Conservation (phyloP, 306 rosid species). For the Pueraria montana region DNA sequence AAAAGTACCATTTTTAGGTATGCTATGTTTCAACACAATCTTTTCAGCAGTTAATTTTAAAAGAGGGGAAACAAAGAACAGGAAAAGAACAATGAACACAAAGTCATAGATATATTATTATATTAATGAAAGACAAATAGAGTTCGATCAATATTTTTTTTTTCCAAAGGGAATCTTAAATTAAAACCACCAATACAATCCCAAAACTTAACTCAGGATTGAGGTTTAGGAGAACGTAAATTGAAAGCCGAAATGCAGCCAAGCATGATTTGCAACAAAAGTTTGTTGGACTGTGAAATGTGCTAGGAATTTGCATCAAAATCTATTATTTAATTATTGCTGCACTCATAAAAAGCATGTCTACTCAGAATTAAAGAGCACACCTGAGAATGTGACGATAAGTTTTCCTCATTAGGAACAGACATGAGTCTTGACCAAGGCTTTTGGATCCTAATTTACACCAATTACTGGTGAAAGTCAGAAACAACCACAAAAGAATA, state of each 20-base stretch:
- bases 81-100: background rate
- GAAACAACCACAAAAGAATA: slow-evolving; percentile 40
- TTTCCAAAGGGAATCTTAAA: slow-evolving; percentile 2
- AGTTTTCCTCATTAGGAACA: slow-evolving; percentile 68
- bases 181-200: slow-evolving; percentile 24
- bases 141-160: slow-evolving; percentile 9
- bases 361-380: slow-evolving; percentile 37
- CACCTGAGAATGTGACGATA: slow-evolving; percentile 76
- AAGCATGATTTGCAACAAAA: slow-evolving; percentile 29
- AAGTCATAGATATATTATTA: slow-evolving; percentile 21
- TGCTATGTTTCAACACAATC: background rate
- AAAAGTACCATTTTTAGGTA: slow-evolving; percentile 7
- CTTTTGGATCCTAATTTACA: slow-evolving; percentile 42
- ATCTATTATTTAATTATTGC: slow-evolving; percentile 30
- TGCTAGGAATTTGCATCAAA: slow-evolving; percentile 21
- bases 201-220: slow-evolving; percentile 28
- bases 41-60: slow-evolving; percentile 7
- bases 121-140: slow-evolving; percentile 13
- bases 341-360: background rate
- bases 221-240: slow-evolving; percentile 27
- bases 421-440: slow-evolving; percentile 62
- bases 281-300: slow-evolving; percentile 18
- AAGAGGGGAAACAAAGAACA: background rate
- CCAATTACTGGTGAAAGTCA: slow-evolving; percentile 43
- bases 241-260: slow-evolving; percentile 12